phyloP scores from a whole-genome alignment of 2,329 filamentous ascomycete genomes.

The Trichoderma semiorbis region DNA sequence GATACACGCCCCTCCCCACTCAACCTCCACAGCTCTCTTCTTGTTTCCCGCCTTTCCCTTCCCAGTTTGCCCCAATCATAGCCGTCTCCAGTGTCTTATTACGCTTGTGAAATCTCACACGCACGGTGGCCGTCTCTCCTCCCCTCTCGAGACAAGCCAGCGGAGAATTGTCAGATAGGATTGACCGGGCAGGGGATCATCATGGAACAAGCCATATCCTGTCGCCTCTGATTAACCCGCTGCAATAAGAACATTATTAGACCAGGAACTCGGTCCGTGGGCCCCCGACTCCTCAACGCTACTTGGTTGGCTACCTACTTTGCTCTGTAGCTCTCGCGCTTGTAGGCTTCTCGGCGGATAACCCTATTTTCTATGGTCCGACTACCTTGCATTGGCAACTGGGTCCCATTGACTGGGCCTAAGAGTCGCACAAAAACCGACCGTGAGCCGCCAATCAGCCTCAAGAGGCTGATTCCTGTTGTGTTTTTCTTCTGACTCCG shows the following conservation, averaged over 20 bases:
- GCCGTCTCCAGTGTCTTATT: constrained; percentile 28
- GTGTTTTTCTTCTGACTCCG: constrained; percentile 29
- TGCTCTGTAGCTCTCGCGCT: constrained; percentile 3
- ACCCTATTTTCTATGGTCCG: constrained; percentile 39
- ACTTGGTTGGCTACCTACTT: neutral
- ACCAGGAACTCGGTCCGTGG: constrained; percentile 36
- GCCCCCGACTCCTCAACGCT: constrained; percentile 19
- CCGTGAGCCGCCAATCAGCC: constrained; percentile 40
- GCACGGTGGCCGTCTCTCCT: constrained; percentile 19
- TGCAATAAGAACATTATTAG: constrained; percentile 25
- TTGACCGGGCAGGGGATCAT: constrained; percentile 28
- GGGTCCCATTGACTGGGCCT: constrained; percentile 34
- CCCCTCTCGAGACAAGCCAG: constrained; percentile 27
- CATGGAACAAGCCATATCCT: constrained; percentile 29
- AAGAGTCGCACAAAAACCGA: constrained; percentile 52
- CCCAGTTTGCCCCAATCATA: constrained; percentile 23
- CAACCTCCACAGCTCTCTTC: constrained; percentile 19
- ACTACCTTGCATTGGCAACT: constrained; percentile 42
- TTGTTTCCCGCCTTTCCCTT: constrained; percentile 19
- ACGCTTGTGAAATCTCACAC: constrained; percentile 25
- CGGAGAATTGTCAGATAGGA: constrained; percentile 38
- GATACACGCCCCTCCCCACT: constrained; percentile 22
- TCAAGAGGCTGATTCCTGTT: constrained; percentile 28
- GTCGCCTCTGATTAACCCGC: constrained; percentile 30
- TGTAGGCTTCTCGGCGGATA: constrained; percentile 27